Evolutionary conservation across 306 rosid genomes (phyloP), one percentile per base, ranked within the genome.

Genomic region (Neltuma alba): DNA sequence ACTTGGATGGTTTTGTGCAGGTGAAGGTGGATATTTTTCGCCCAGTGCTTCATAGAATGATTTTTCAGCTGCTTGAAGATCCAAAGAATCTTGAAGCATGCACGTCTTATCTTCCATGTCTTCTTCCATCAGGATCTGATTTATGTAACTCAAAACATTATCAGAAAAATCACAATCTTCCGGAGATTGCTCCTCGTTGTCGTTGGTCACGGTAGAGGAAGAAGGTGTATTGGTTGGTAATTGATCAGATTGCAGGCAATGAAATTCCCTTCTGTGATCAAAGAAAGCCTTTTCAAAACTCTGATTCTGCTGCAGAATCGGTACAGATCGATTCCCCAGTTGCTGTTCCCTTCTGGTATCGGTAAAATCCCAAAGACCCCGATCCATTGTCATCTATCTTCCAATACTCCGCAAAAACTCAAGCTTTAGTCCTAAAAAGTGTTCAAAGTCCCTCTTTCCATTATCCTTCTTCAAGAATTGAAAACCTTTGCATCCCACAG

Each of bases 131-230:
- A 96, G 99, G 76, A 93, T 96, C 87, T 91, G 96, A 86, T 69
- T 91, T 62, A 96, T 96, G 85, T 88, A 96, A 10, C 79, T 77
- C 88, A 96, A 89, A 84, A 91, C 87, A 3, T 84, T 81, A 90
- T 96, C 97, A 23, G 98, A 91, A 85, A 96, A 96, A 55, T 96
- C 99, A 78, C 94, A 96, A 6, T 93, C 97, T 81, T 96, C 99
- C 2, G 80, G 87, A 28, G 86, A 92, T 86, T 87, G 91, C 9
- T 90, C 98, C 80, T 86, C 97, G 0, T n/a, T n/a, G n/a, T n/a
- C n/a, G n/a, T 76, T 89, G 50, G 81, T 83, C 72, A 79, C 80
- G 82, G 71, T 79, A 2, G 92, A 85, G 67, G 81, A 34, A 7
- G 88, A 77, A 25, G 87, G 87, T 4, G 86, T 76, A 70, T n/a